These are phyloP conservation scores for Colletotrichum tamarilloi DNA, from an alignment of 2,329 filamentous ascomycete species.

Conservation along the genomic window DNA sequence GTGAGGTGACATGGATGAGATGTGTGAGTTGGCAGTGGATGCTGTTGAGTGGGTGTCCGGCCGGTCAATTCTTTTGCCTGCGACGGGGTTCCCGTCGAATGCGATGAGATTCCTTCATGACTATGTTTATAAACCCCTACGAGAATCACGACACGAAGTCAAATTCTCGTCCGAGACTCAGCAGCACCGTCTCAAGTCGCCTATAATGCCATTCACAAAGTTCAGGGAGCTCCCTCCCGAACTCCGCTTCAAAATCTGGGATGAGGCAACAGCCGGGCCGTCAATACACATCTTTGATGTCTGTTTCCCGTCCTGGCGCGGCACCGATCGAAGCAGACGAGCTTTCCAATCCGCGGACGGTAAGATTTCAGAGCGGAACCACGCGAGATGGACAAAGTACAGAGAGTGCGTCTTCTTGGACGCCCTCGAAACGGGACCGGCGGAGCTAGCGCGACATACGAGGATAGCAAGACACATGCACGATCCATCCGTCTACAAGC, in stretches of 20 bases:
- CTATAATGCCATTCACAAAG: conserved; percentile 44
- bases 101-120: neutral
- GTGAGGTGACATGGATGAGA: neutral
- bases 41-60: conserved; percentile 2
- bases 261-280: conserved; percentile 32
- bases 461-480: conserved; percentile 12
- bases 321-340: conserved; percentile 8
- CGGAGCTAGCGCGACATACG: conserved; percentile 2
- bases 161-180: neutral
- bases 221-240: conserved; percentile 28
- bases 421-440: conserved; percentile 1
- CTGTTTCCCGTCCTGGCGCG: conserved; percentile 41
- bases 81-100: neutral
- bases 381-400: conserved; percentile 21
- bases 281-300: conserved; percentile 45
- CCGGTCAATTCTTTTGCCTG: neutral
- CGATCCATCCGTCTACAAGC: conserved; percentile 22
- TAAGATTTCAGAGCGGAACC: neutral
- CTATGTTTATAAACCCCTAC: neutral
- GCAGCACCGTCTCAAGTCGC: neutral
- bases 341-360: conserved; percentile 10
- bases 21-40: conserved; percentile 3
- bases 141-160: neutral
- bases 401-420: conserved; percentile 30
- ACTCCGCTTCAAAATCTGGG: conserved; percentile 31